phyloP scores from a whole-genome alignment of 139 green algal species.

The Asterochloris sp. region DNA sequence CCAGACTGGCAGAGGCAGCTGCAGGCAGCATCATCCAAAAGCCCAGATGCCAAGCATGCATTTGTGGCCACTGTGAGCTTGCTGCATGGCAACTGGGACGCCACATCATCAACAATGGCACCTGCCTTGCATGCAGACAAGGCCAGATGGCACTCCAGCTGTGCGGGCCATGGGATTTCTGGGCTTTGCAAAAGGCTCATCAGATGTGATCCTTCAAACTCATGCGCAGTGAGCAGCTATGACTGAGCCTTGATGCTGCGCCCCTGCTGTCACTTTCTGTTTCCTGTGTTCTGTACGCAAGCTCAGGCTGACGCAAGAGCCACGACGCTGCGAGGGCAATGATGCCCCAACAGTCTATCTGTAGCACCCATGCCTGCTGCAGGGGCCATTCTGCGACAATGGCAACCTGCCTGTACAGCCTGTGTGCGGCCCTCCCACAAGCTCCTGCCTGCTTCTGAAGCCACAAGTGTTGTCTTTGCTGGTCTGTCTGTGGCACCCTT shows the following conservation, averaged over 20 bases:
- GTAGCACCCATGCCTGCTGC: no score
- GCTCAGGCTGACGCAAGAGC: neutral
- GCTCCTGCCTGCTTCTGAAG: neutral
- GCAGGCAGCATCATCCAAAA: no score
- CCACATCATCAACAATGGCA: no score
- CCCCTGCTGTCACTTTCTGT: neutral
- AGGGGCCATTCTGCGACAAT: neutral
- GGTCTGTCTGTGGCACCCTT: neutral
- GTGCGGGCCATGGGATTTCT: conserved; percentile 11
- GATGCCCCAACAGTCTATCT: no score
- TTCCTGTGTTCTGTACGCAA: neutral
- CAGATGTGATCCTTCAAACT: conserved; percentile 6
- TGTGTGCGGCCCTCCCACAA: neutral
- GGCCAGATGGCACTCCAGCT: neutral
- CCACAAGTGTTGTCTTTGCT: neutral
- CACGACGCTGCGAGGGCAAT: no score
- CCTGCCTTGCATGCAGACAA: neutral
- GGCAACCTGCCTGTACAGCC: neutral
- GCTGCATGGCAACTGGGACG: no score
- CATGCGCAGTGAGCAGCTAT: conserved; percentile 4
- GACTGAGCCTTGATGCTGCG: neutral
- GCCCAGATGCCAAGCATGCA: no score
- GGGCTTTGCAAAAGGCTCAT: neutral
- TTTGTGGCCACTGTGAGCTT: no score
- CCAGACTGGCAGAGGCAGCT: no score